Base-by-base conservation (phyloP, 2,329 filamentous ascomycete genomes). In the Hypoxylon sp. region DNA sequence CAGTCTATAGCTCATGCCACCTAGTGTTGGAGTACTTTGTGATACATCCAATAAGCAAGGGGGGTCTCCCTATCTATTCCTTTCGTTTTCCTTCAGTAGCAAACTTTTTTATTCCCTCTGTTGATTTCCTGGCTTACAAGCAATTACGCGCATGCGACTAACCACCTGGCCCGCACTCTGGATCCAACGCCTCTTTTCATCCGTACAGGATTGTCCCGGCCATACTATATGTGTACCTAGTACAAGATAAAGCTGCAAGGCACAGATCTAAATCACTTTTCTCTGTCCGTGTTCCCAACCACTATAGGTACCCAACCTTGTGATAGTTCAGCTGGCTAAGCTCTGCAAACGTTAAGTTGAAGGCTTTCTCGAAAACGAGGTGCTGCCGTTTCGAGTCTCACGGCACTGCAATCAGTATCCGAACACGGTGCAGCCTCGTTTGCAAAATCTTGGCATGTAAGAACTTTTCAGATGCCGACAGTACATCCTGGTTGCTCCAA, bases 121-220 rank as follows among this genome's bases (percentile, higher is more conserved):
- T 63, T 55, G 18, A 60, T 60, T 67, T 59, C 38, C 28, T 52
- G 49, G 44, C 54, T 62, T 45, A 44, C 48, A 64, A 64, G 60
- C 65, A 71, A 71, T 71, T 70, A 70, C 70, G 64, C 70, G 64
- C 70, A 71, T 72, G 68, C 63, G 55, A 63, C 68, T 64, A 70
- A 60, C 65, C 64, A 67, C 24, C 61, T 53, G 42, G 54, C 55
- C 61, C 45, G 53, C 62, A 56, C 48, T 53, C 44, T 42, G 55
- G 60, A 58, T 50, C 67, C 53, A 59, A 46, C 53, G 16, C n/a
- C 30, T 28, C 58, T 50, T 61, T 51, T 44, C 52, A 22, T 32
- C 24, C 48, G 6, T 50, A 9, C n/a, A 51, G 6, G 33, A 40
- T 62, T 52, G 20, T 33, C 36, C 40, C n/a, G 40, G 24, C 30